Conservation (phyloP, 2,329 filamentous ascomycete species). For the Trichoderma semiorbis region DNA sequence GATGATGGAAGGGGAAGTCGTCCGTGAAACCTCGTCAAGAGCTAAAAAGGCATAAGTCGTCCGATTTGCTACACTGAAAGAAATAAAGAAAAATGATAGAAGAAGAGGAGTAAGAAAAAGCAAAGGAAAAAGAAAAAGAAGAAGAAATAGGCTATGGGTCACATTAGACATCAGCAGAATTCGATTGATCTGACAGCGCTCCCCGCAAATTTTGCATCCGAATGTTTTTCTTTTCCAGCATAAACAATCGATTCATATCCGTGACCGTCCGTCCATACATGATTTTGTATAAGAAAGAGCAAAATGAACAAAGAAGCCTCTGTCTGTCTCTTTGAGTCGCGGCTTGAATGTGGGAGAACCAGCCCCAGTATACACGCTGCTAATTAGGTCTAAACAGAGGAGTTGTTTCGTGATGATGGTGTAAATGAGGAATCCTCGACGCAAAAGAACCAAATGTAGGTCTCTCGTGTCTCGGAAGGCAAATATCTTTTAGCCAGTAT, state of each 20-base stretch:
- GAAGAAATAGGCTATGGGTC: neutral
- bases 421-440: slow-evolving; percentile 5
- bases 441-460: neutral
- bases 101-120: neutral
- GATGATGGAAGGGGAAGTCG: neutral
- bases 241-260: slow-evolving; percentile 18
- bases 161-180: slow-evolving; percentile 13
- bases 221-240: slow-evolving; percentile 9
- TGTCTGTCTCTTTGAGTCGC: slow-evolving; percentile 7
- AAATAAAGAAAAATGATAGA: neutral
- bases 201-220: neutral
- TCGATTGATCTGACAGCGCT: slow-evolving; percentile 6
- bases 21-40: neutral
- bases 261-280: slow-evolving; percentile 22
- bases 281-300: slow-evolving; percentile 9
- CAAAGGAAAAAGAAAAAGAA: neutral
- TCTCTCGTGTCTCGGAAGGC: neutral
- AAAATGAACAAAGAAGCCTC: slow-evolving; percentile 17
- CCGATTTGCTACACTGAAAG: neutral
- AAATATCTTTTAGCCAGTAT: slow-evolving; percentile 13
- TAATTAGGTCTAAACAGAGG: slow-evolving; percentile 13
- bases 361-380: slow-evolving; percentile 23
- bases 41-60: slow-evolving; percentile 4
- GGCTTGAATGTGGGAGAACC: slow-evolving; percentile 22
- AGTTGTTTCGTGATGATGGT: slow-evolving; percentile 7